These are phyloP conservation scores for Populus trichocarpa DNA, from an alignment of 441 rosid genomes.

Conservation along the genomic window DNA sequence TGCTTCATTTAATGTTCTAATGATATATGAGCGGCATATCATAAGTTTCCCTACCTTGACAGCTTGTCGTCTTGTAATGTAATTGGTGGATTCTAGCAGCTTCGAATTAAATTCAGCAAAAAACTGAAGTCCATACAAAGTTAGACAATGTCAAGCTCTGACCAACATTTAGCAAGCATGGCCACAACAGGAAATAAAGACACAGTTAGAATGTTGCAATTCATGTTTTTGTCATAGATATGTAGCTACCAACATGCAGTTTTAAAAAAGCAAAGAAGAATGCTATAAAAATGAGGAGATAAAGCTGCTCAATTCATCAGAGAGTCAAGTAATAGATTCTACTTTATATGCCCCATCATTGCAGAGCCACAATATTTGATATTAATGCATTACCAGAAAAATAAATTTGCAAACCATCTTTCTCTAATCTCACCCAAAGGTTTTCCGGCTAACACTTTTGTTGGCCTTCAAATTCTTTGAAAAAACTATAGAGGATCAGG, in stretches of 20 bases:
- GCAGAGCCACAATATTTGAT: too few relatives aligned
- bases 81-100: conserved; percentile 83
- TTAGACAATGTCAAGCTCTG: conserved; percentile 1
- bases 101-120: conserved; percentile 78
- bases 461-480: background rate
- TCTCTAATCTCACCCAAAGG: background rate
- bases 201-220: background rate
- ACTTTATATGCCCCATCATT: background rate
- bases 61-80: conserved; percentile 56
- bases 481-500: background rate
- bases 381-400: too few relatives aligned
- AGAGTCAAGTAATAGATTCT: background rate
- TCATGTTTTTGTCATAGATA: background rate
- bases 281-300: background rate
- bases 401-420: background rate
- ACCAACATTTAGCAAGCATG: background rate
- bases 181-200: background rate
- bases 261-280: background rate
- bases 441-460: background rate
- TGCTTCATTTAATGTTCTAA: background rate
- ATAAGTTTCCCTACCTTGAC: background rate
- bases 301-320: background rate
- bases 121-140: conserved; percentile 48
- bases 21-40: background rate
- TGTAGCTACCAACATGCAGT: background rate